These are phyloP conservation scores for Penicillium antarcticum DNA, from an alignment of 495 filamentous ascomycete species.

Conservation along the genomic window DNA sequence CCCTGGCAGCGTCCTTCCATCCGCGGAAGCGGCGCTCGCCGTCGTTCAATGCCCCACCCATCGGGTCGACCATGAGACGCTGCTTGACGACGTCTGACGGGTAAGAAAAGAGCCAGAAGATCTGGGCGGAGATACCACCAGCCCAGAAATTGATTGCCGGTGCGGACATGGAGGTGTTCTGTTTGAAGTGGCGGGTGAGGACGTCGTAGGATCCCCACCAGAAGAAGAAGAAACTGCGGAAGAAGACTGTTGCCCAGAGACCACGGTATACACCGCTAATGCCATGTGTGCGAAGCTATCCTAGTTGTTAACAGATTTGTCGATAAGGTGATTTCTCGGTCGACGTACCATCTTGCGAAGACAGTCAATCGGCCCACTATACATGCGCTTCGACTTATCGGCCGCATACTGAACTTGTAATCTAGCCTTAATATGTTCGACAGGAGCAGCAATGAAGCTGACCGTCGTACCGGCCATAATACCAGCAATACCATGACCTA, in stretches of 20 bases:
- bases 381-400: constrained; percentile 68
- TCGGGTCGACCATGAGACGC: constrained; percentile 90
- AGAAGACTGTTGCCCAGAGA: constrained; percentile 77
- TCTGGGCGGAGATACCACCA: constrained; percentile 83
- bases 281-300: constrained; percentile 58
- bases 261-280: constrained; percentile 81
- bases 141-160: constrained; percentile 96
- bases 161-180: constrained; percentile 66
- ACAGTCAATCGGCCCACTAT: constrained; percentile 85
- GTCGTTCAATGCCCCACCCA: constrained; percentile 68
- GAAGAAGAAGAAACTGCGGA: constrained; percentile 92
- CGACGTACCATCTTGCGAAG: constrained; percentile 60
- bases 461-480: constrained; percentile 86
- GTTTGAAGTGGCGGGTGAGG: constrained; percentile 62
- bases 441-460: constrained; percentile 85
- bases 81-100: constrained; percentile 96
- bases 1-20: constrained; percentile 78
- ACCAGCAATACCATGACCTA: constrained; percentile 85
- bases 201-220: constrained; percentile 96
- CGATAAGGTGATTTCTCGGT: neutral
- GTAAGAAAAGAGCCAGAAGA: constrained; percentile 92
- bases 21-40: constrained; percentile 64
- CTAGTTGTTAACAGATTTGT: neutral
- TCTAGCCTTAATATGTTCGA: constrained; percentile 94
- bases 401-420: constrained; percentile 89